phyloP scores from a whole-genome alignment of 2,329 filamentous ascomycete species.

The Meredithiella fracta region DNA sequence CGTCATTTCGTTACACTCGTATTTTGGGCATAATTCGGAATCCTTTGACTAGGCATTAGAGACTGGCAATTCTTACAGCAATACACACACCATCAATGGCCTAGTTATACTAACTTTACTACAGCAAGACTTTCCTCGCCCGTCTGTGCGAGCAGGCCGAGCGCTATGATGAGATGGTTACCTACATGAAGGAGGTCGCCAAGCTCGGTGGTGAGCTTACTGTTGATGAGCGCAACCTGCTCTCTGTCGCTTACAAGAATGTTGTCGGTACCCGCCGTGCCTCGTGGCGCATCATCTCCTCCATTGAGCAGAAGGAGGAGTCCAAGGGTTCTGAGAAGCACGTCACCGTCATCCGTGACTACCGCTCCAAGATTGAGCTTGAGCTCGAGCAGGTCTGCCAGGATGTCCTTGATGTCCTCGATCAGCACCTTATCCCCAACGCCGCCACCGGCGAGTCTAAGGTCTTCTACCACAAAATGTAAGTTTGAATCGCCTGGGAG shows the following conservation, averaged over 20 bases:
- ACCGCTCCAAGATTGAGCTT: slow-evolving; percentile 94
- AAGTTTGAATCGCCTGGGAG: slow-evolving; percentile 25
- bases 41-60: too few relatives aligned
- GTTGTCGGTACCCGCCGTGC: slow-evolving; percentile 95
- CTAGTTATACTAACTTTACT: slow-evolving; percentile 9
- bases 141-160: slow-evolving; percentile 99
- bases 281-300: slow-evolving; percentile 98
- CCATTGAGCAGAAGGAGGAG: slow-evolving; percentile 99
- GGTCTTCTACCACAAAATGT: slow-evolving; percentile 99
- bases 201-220: slow-evolving; percentile 67
- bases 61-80: background rate
- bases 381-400: slow-evolving; percentile 97
- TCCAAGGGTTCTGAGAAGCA: slow-evolving; percentile 96
- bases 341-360: slow-evolving; percentile 83
- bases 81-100: background rate
- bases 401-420: slow-evolving; percentile 89
- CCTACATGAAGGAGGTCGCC: slow-evolving; percentile 99
- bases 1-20: too few relatives aligned
- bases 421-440: slow-evolving; percentile 85
- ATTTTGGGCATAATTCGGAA: too few relatives aligned
- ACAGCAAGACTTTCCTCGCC: slow-evolving; percentile 98
- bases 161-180: slow-evolving; percentile 99
- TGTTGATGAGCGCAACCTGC: slow-evolving; percentile 96
- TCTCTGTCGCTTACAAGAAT: slow-evolving; percentile 99
- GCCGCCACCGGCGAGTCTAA: slow-evolving; percentile 95